Evolutionary conservation across 148 eudicot species (phyloP).

Genomic region (Amaranthus palmeri): DNA sequence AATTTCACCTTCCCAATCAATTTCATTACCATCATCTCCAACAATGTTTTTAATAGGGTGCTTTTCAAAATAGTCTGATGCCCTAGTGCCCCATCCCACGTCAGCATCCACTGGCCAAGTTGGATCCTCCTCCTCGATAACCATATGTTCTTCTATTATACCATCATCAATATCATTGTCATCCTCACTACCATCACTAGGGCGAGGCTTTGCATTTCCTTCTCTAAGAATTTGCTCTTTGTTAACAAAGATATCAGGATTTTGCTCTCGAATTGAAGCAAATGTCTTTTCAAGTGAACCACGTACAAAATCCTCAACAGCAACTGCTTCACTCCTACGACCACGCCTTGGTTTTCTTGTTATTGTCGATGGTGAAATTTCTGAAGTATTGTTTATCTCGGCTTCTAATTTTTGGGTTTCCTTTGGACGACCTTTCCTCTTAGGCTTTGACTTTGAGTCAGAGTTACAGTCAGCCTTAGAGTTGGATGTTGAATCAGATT

Average conservation of each 20-base stretch:
- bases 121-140: slow-evolving; percentile 71
- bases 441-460: slow-evolving; percentile 27
- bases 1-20: slow-evolving; percentile 96
- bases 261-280: slow-evolving; percentile 56
- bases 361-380: slow-evolving; percentile 31
- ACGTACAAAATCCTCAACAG: slow-evolving; percentile 77
- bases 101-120: slow-evolving; percentile 95
- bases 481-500: slow-evolving; percentile 28
- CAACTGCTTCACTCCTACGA: slow-evolving; percentile 82
- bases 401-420: slow-evolving; percentile 27
- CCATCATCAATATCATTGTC: slow-evolving; percentile 26
- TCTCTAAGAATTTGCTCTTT: slow-evolving; percentile 47
- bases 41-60: slow-evolving; percentile 73
- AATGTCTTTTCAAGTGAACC: slow-evolving; percentile 58
- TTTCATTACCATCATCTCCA: slow-evolving; percentile 79
- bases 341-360: slow-evolving; percentile 81
- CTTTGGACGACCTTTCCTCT: slow-evolving; percentile 24
- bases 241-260: slow-evolving; percentile 43
- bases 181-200: slow-evolving; percentile 34
- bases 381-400: slow-evolving; percentile 26
- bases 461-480: slow-evolving; percentile 21
- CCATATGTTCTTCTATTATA: slow-evolving; percentile 39
- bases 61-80: slow-evolving; percentile 77
- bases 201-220: slow-evolving; percentile 25
- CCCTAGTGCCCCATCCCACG: slow-evolving; percentile 92